phyloP scores from a whole-genome alignment of 768 basidiomycete species.

The Collybia mongolica region DNA sequence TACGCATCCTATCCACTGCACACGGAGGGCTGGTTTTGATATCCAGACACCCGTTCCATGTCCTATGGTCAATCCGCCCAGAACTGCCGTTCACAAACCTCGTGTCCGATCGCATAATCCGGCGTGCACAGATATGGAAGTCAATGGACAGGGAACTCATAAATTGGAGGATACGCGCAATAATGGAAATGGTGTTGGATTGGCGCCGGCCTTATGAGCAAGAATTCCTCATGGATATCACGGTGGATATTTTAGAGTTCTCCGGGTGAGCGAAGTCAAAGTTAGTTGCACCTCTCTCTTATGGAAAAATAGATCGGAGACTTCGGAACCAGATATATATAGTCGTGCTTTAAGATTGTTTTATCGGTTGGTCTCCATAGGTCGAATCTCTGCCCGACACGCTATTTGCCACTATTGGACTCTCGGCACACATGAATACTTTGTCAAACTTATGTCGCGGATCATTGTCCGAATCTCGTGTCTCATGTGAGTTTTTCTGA shows the following conservation, averaged over 20 bases:
- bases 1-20: not conserved
- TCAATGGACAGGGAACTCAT: not conserved
- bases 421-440: not conserved
- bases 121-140: slow-evolving; percentile 1
- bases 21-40: not conserved
- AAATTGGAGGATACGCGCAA: slow-evolving; percentile 2
- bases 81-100: not conserved
- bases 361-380: not conserved
- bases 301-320: slow-evolving; percentile 3
- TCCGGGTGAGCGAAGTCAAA: slow-evolving; percentile 2
- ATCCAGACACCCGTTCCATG: slow-evolving; percentile 3
- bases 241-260: slow-evolving; percentile 8
- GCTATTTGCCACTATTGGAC: slow-evolving; percentile 4
- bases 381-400: not conserved
- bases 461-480: not conserved
- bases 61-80: slow-evolving; percentile 7
- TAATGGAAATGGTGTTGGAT: slow-evolving; percentile 3
- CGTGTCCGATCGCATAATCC: not conserved
- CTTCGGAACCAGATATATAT: not conserved
- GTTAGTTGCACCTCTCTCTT: not conserved
- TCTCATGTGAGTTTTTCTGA: not conserved
- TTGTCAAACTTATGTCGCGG: slow-evolving; percentile 4
- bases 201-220: slow-evolving; percentile 3
- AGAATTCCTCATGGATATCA: slow-evolving; percentile 7
- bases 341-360: slow-evolving; percentile 3